These are phyloP conservation scores for Taxawa tesnikishii DNA, from an alignment of 2,329 filamentous ascomycete species.

Conservation along the genomic window DNA sequence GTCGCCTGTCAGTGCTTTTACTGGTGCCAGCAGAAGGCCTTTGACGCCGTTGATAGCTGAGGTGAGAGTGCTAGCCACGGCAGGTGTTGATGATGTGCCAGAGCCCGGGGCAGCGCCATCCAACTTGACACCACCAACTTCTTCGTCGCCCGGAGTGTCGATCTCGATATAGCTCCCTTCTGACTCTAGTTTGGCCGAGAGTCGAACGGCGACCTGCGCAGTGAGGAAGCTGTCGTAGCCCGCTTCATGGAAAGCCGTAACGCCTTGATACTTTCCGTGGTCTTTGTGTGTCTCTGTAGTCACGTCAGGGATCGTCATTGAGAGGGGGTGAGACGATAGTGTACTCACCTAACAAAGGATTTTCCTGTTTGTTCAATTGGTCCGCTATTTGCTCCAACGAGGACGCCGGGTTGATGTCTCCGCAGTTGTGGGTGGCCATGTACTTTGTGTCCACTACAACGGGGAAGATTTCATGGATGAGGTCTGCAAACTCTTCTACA, in stretches of 20 bases:
- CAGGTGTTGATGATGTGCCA: background rate
- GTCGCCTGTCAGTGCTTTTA: slow-evolving; percentile 3
- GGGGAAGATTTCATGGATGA: slow-evolving; percentile 43
- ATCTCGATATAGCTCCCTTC: slow-evolving; percentile 21
- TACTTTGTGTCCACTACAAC: slow-evolving; percentile 52
- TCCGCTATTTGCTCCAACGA: slow-evolving; percentile 37
- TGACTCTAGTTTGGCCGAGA: slow-evolving; percentile 39
- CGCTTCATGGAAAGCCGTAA: slow-evolving; percentile 42
- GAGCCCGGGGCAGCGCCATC: background rate
- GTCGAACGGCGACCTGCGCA: slow-evolving; percentile 44
- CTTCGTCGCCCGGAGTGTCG: slow-evolving; percentile 7
- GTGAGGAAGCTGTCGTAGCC: slow-evolving; percentile 52
- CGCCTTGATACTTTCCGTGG: slow-evolving; percentile 28
- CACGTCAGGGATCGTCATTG: background rate
- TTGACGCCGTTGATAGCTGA: slow-evolving; percentile 3
- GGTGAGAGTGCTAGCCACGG: background rate
- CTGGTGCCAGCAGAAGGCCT: slow-evolving; percentile 1
- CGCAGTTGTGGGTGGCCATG: slow-evolving; percentile 45
- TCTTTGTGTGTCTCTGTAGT: slow-evolving; percentile 18
- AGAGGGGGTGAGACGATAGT: background rate
- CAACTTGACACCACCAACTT: slow-evolving; percentile 9
- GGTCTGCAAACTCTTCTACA: slow-evolving; percentile 39
- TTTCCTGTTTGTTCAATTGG: slow-evolving; percentile 25
- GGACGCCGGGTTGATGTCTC: slow-evolving; percentile 36
- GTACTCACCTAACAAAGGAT: slow-evolving; percentile 30